Conservation (phyloP, 129 eudicot species). For the Flaveria sonorensis region DNA sequence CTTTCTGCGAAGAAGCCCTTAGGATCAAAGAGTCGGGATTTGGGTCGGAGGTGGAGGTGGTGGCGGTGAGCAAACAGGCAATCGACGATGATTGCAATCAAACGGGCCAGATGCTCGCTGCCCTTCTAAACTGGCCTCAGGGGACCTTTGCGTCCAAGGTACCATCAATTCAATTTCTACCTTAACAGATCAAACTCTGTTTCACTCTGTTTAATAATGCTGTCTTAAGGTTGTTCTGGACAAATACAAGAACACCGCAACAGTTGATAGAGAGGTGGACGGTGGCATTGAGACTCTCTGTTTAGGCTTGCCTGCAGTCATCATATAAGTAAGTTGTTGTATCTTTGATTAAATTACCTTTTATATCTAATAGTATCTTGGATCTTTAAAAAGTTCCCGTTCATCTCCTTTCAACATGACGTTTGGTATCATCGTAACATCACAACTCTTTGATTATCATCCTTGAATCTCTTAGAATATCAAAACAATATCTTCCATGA, state of each 20-base stretch:
- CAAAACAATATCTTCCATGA: no score
- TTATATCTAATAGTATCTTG: no score
- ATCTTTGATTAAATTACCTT: background rate
- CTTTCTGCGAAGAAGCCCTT: conserved; percentile 93
- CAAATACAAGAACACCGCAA: conserved; percentile 70
- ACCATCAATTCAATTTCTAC: no score
- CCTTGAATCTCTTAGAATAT: no score
- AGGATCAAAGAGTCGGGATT: conserved; percentile 64
- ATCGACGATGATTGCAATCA: conserved; percentile 98
- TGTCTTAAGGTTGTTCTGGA: conserved; percentile 72
- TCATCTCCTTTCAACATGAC: no score
- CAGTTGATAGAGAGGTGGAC: conserved; percentile 96
- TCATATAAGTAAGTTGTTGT: conserved; percentile 70
- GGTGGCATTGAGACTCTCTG: conserved; percentile 90
- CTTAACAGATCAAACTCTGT: no score
- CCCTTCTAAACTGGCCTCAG: conserved; percentile 92
- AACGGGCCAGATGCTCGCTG: conserved; percentile 97
- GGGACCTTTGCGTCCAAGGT: conserved; percentile 99
- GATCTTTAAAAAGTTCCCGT: no score
- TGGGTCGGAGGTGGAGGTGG: conserved; percentile 84
- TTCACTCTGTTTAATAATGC: no score
- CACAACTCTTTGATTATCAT: no score
- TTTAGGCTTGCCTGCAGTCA: conserved; percentile 84
- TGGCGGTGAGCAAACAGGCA: conserved; percentile 97
- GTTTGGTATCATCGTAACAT: no score